Base-by-base conservation (phyloP, 345 rosid species). In the Carallia brachiata region DNA sequence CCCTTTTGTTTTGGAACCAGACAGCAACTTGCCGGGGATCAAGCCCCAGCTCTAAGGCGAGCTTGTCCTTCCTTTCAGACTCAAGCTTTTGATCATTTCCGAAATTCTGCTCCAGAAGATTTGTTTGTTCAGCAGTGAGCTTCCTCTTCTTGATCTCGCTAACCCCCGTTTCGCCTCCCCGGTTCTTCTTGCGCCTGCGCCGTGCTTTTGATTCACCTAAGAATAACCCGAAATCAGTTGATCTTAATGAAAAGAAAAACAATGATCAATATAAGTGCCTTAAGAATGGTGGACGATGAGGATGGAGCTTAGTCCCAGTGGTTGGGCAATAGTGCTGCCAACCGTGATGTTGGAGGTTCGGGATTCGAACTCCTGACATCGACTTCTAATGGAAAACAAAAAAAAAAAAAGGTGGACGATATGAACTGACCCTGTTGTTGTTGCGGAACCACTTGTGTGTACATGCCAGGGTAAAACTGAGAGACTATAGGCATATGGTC, bases 1-100 rank as follows among this genome's bases (percentile, higher is more conserved):
- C 94, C 48, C 98, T 81, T 32, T 96, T 80, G 86, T 95, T 95
- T 67, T 95, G 99, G 77, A 92, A 95, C 99, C 99, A 95, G 28
- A 95, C 92, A 6, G 98, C 99, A 4, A 95, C 99, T 37, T 95
- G 99, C 54, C 97, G 90, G 13, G 99, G 91, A 32, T 90, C 91
- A 37, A 95, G 90, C 4, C 96, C 97, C 1, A 92, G 84, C 73
- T 95, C 97, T 6, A 71, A 67, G 10, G 99, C 97, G 2, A 95
- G 74, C 82, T 80, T 81, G 61, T 88, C 90, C 64, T 95, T 95
- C 66, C 97, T 84, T 66, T 89, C 96, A 4, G 98, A 83, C 74
- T 92, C 98, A 3, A 95, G 74, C 77, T 95, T 95, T 54, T 85
- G 93, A 63, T 95, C 99, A 36, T 75, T 73, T 0, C 82, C 92